phyloP scores from a whole-genome alignment of 2,329 filamentous ascomycete genomes.

The Exophiala oligosperma region DNA sequence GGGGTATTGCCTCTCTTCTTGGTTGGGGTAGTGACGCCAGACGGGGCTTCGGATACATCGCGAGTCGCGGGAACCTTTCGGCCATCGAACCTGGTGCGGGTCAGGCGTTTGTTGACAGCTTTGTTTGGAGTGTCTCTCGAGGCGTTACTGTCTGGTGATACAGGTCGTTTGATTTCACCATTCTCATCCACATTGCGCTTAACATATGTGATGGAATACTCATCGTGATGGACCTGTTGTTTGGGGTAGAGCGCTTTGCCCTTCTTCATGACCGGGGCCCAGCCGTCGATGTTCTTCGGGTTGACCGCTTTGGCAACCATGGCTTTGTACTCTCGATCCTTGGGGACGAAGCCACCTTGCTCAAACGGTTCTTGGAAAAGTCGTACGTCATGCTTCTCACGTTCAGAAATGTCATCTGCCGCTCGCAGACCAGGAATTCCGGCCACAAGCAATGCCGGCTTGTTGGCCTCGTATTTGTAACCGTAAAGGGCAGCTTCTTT shows the following conservation, averaged over 20 bases:
- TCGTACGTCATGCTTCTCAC: constrained; percentile 36
- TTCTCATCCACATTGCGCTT: constrained; percentile 22
- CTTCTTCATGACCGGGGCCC: constrained; percentile 38
- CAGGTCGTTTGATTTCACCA: constrained; percentile 20
- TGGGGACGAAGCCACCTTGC: constrained; percentile 51
- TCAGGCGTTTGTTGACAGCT: constrained; percentile 22
- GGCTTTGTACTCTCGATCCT: constrained; percentile 42
- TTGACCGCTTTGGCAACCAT: constrained; percentile 38
- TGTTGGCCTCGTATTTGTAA: constrained; percentile 56
- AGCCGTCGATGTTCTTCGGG: constrained; percentile 41
- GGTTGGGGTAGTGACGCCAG: constrained; percentile 18
- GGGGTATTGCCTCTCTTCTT: constrained; percentile 21
- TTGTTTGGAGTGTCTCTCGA: constrained; percentile 18
- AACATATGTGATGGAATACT: constrained; percentile 26
- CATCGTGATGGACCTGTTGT: constrained; percentile 23
- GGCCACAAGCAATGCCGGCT: constrained; percentile 23
- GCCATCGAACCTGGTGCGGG: constrained; percentile 27
- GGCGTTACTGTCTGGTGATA: constrained; percentile 17
- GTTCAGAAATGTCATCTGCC: constrained; percentile 25
- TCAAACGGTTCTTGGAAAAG: constrained; percentile 59
- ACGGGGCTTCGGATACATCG: constrained; percentile 25
- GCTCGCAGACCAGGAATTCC: constrained; percentile 36
- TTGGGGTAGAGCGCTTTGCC: constrained; percentile 28
- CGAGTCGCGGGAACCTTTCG: constrained; percentile 27
- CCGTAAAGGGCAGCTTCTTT: constrained; percentile 63